These are phyloP conservation scores for Artemisia annua DNA, from an alignment of 129 eudicot genomes.

Conservation along the genomic window DNA sequence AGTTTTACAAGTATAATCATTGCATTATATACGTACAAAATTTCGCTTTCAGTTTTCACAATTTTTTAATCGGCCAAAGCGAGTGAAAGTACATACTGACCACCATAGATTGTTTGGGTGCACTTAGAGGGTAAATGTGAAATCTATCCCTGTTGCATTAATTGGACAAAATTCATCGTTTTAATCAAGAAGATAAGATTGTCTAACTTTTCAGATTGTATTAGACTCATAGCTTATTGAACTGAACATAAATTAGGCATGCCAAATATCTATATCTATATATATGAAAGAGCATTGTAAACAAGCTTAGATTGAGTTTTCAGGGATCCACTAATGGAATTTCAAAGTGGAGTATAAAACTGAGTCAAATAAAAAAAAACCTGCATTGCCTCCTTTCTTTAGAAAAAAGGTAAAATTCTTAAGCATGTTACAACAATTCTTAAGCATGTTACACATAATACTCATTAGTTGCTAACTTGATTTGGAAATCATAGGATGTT, in stretches of 20 bases:
- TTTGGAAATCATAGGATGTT: too few relatives aligned
- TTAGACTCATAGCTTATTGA: neutral
- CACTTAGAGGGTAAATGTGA: too few relatives aligned
- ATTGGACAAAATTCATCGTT: constrained; percentile 3
- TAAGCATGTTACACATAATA: neutral
- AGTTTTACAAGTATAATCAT: too few relatives aligned
- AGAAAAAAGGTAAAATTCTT: neutral
- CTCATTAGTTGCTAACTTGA: neutral
- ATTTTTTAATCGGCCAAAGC: too few relatives aligned
- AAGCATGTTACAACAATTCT: too few relatives aligned
- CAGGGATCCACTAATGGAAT: neutral
- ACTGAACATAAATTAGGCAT: neutral
- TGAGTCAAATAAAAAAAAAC: neutral
- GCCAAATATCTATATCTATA: neutral
- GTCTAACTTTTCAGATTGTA: neutral
- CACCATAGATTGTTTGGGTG: too few relatives aligned
- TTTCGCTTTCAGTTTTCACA: too few relatives aligned
- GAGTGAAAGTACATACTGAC: constrained; percentile 5
- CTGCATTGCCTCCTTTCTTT: neutral
- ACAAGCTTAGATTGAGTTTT: neutral
- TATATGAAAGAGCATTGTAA: neutral
- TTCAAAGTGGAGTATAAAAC: neutral
- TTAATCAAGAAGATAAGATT: neutral
- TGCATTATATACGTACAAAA: too few relatives aligned
- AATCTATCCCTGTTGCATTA: too few relatives aligned